Conservation (phyloP, 2,329 filamentous ascomycete species). For the Elsinoe fawcettii region DNA sequence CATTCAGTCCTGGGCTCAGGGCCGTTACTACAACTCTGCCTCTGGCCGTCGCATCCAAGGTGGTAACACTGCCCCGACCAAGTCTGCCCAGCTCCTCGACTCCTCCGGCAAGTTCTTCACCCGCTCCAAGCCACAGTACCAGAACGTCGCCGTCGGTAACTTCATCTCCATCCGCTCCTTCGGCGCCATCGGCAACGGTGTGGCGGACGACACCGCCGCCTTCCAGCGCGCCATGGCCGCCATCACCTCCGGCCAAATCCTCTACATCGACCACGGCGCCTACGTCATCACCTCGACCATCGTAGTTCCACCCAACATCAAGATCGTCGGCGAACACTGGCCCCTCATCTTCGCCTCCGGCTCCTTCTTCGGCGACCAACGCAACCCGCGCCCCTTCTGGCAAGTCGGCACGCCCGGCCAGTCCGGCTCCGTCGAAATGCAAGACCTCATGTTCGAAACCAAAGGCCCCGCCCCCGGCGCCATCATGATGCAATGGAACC, state of each 20-base stretch:
- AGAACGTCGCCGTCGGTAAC: slow-evolving; percentile 53
- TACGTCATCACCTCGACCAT: slow-evolving; percentile 56
- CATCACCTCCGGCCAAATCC: slow-evolving; percentile 49
- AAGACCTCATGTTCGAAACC: slow-evolving; percentile 78
- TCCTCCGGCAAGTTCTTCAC: slow-evolving; percentile 64
- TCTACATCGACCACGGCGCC: slow-evolving; percentile 58
- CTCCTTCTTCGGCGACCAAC: slow-evolving; percentile 61
- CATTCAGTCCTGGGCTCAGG: slow-evolving; percentile 69
- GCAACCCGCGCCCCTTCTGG: slow-evolving; percentile 75
- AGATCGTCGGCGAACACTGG: slow-evolving; percentile 88
- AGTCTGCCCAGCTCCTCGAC: slow-evolving; percentile 60
- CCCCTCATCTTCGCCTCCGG: slow-evolving; percentile 81
- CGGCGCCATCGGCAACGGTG: slow-evolving; percentile 81
- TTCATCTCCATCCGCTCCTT: slow-evolving; percentile 74
- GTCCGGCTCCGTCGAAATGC: slow-evolving; percentile 74
- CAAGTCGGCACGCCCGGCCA: slow-evolving; percentile 74
- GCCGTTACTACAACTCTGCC: slow-evolving; percentile 57
- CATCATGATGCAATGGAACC: slow-evolving; percentile 87
- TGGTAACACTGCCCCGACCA: slow-evolving; percentile 42
- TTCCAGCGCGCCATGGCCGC: slow-evolving; percentile 72
- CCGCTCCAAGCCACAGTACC: slow-evolving; percentile 84
- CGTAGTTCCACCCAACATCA: slow-evolving; percentile 53
- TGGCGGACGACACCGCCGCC: slow-evolving; percentile 75
- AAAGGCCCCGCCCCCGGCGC: slow-evolving; percentile 76
- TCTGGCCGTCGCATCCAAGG: slow-evolving; percentile 52